Conservation (phyloP, 805 yeast genomes). For the Candida dajiaensis region DNA sequence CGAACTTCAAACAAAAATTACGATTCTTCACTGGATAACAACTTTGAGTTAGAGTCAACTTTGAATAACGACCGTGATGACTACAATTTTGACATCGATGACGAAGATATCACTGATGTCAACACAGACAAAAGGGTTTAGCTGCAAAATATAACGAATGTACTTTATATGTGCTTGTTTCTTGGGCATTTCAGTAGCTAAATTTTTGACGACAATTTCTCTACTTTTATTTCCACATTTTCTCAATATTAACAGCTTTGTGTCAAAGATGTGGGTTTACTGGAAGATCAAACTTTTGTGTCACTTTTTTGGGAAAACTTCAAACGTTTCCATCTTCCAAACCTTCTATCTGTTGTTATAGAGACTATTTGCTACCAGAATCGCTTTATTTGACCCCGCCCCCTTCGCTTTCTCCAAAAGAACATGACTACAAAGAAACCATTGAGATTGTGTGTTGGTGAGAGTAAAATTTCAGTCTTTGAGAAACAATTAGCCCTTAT, state of each 20-base stretch:
- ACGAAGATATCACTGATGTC: constrained; percentile 7
- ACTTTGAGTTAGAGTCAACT: constrained; percentile 17
- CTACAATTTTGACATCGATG: constrained; percentile 17
- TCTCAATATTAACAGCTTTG: not conserved
- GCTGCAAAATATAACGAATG: not conserved
- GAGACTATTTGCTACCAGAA: not conserved
- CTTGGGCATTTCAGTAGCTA: not conserved
- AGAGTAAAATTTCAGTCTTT: constrained; percentile 16
- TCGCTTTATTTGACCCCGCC: not conserved
- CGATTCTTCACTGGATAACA: constrained; percentile 6
- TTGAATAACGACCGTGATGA: constrained; percentile 5
- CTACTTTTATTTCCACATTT: not conserved
- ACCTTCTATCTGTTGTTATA: not conserved
- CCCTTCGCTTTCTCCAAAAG: not conserved
- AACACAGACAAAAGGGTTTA: not conserved
- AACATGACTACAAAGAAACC: not conserved
- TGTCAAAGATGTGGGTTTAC: no score
- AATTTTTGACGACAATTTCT: no score
- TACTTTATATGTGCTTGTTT: not conserved
- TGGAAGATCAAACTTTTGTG: not conserved
- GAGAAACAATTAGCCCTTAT: constrained; percentile 17
- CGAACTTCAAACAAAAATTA: constrained; percentile 4
- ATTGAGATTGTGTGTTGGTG: constrained; percentile 8
- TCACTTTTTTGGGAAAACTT: not conserved
- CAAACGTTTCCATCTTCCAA: no score